Percentiles rank a stretch among this genome's conserved stretches.
phyloP scores from a whole-genome alignment of 78 protist genomes.

The Protostelium mycophagum region DNA sequence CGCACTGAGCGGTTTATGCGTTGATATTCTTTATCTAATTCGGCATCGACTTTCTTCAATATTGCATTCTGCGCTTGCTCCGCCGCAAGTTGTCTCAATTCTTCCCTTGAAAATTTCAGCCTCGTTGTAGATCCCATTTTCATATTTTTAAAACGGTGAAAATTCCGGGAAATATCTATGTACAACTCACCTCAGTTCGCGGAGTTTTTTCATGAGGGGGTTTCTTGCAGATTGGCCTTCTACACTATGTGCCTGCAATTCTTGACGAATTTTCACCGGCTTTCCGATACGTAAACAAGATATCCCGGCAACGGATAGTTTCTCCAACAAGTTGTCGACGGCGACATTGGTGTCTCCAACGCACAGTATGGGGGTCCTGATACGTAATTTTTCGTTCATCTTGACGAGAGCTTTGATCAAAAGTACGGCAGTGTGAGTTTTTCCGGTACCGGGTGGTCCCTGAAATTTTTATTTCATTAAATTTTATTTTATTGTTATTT shows the following conservation, averaged over 20 bases:
- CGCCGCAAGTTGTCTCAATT: not conserved
- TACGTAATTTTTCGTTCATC: not conserved
- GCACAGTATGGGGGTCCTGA: not conserved
- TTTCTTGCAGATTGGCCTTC: not conserved
- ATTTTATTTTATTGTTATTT: no score
- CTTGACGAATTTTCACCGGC: not conserved
- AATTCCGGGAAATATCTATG: not conserved
- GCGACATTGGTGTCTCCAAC: not conserved
- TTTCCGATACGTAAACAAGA: not conserved
- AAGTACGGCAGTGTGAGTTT: not conserved
- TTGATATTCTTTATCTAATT: not conserved
- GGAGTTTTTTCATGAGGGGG: not conserved
- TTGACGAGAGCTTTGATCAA: not conserved
- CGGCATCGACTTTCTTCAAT: no score
- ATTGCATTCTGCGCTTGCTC: not conserved
- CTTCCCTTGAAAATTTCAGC: not conserved
- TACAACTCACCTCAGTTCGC: not conserved
- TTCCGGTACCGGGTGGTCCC: not conserved
- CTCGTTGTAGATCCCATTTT: no score
- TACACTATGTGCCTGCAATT: not conserved
- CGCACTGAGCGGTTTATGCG: not conserved
- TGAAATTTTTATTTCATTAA: no score
- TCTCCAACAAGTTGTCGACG: not conserved
- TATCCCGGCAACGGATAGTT: not conserved
- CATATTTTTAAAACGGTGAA: no score